These are phyloP conservation scores for Blastomyces parvus DNA, from an alignment of 2,329 filamentous ascomycete genomes.

Conservation along the genomic window DNA sequence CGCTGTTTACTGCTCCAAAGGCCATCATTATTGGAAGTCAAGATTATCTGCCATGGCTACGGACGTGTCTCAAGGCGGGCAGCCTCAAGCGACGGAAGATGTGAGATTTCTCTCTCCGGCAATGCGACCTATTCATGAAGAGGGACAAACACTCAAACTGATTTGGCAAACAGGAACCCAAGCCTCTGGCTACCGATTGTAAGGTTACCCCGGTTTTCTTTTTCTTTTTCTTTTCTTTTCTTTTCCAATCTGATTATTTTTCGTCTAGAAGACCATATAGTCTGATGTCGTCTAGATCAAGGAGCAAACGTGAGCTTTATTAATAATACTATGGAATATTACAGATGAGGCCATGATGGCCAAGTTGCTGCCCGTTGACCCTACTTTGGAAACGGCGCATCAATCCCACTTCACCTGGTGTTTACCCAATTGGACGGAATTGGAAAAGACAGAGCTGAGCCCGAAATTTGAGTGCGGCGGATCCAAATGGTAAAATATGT, in stretches of 20 bases:
- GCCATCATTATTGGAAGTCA: neutral
- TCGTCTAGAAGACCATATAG: neutral
- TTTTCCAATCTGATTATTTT: neutral
- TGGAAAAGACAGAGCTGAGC: slow-evolving; percentile 74
- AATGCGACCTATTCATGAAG: neutral
- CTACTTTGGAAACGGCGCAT: slow-evolving; percentile 70
- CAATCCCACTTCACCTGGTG: slow-evolving; percentile 77
- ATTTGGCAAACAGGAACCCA: neutral
- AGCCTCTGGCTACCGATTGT: neutral
- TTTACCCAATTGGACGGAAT: slow-evolving; percentile 68
- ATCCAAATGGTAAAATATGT: slow-evolving; percentile 63
- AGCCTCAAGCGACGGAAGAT: neutral
- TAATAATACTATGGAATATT: neutral
- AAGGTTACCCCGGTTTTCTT: neutral
- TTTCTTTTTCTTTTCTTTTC: too few species aligned
- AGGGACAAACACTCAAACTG: neutral
- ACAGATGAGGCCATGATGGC: slow-evolving; percentile 78
- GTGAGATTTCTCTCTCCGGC: neutral
- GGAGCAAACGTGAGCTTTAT: neutral
- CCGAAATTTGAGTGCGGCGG: slow-evolving; percentile 79
- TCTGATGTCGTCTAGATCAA: neutral
- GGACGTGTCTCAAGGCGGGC: neutral
- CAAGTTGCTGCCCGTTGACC: slow-evolving; percentile 62
- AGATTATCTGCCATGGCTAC: neutral
- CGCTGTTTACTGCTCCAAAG: neutral